Evolutionary conservation across 2,329 filamentous ascomycete species (phyloP), one percentile per base, ranked within the genome.

Genomic region (Massarina eburnea): DNA sequence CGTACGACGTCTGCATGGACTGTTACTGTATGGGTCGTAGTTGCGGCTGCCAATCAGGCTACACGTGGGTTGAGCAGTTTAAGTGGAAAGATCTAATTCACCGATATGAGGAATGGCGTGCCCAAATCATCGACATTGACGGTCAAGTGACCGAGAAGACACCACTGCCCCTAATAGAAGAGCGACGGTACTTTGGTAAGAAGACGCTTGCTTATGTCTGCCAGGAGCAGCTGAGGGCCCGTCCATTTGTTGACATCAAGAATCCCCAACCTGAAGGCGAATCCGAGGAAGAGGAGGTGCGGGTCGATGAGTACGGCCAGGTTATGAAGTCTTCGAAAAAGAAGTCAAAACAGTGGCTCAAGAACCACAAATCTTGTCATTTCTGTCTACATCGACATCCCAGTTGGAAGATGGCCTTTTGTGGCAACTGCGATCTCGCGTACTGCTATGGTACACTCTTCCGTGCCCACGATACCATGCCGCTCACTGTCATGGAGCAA

Each of bases 11-110:
- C 18, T 99, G 94, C 64, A 91, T 99, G 88, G 94, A 99, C 58
- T 99, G 94, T 65, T 99, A 95, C 64, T 88, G 85, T n/a, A 95
- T 97, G 88, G 94, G 94, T 18, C 83, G 94, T 41, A 96, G 91
- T 36, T 99, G 94, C 66, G 83, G 82, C 3, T 99, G 94, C 62
- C 80, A 95, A 40, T 95, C 91, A 3, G 84, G 84, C 9, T 80
- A 96, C 9, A 83, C 82, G 49, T 99, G 92, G 91, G 90, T 89
- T 40, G 91, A 99, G 66, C 94, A 97, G 66, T 96, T 91, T 80
- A 76, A 81, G 10, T 97, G 91, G 91, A 79, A 83, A 33, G 83
- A 91, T 12, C 76, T 99, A 9, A 77, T 83, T 0, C 76, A 83
- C 40, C 86, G 88, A 48, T 91, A 97, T 65, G 91, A 96, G 52